Percentiles rank a stretch among this genome's conserved stretches.
Evolutionary conservation across 169 alveolate species (phyloP).

Genomic region (Condylostoma magnum): DNA sequence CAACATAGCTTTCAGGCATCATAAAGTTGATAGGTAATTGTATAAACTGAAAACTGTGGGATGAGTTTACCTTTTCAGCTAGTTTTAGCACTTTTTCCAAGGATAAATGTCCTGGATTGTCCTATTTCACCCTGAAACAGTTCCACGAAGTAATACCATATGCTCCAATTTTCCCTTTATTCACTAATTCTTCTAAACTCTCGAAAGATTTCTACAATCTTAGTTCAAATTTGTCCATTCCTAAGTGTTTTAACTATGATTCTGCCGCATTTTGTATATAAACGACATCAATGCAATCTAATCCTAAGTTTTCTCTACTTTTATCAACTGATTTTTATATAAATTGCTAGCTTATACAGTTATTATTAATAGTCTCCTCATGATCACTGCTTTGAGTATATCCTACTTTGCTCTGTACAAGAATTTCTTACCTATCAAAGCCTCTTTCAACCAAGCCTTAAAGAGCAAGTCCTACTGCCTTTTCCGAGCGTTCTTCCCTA

Average conservation of each 20-base stretch:
- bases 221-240: constrained; percentile 47
- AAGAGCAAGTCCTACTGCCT: constrained; percentile 67
- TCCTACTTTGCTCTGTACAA: constrained; percentile 70
- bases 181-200: constrained; percentile 42
- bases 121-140: constrained; percentile 72
- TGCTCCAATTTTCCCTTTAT: constrained; percentile 44
- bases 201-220: constrained; percentile 63
- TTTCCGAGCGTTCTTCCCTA: constrained; percentile 72
- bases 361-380: constrained; percentile 58
- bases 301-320: constrained; percentile 48
- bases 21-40: constrained; percentile 65
- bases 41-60: constrained; percentile 56
- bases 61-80: constrained; percentile 69
- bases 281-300: constrained; percentile 64
- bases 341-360: constrained; percentile 72
- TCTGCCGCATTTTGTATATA: constrained; percentile 77
- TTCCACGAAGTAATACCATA: constrained; percentile 82
- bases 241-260: constrained; percentile 53
- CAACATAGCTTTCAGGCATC: constrained; percentile 77
- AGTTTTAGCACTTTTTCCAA: constrained; percentile 53
- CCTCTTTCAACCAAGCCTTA: constrained; percentile 34
- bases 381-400: constrained; percentile 63
- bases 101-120: constrained; percentile 48
- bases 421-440: constrained; percentile 52
- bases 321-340: constrained; percentile 45